A percentile compares a stretch with the other conserved stretches of the same genome.
These are phyloP conservation scores for Calonectria pseudoturangicola DNA, from an alignment of 2,329 filamentous ascomycete genomes.

Conservation along the genomic window DNA sequence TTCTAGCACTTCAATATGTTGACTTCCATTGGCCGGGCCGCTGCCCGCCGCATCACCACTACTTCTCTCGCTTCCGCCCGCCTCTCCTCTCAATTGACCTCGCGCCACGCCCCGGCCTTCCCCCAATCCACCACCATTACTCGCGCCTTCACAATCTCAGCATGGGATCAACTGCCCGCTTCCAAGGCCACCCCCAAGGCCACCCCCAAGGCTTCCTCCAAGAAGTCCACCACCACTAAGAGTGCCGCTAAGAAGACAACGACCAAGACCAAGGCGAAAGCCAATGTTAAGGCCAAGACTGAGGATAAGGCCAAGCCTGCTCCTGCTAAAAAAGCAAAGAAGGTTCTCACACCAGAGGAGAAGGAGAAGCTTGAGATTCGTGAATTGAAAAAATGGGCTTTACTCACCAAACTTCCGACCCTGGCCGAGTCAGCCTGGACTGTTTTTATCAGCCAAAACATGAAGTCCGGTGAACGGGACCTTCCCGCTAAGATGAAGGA, in stretches of 20 bases:
- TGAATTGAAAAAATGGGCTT: slow-evolving; percentile 63
- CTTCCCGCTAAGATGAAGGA: slow-evolving; percentile 51
- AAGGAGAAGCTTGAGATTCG: slow-evolving; percentile 55
- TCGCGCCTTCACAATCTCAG: slow-evolving; percentile 59
- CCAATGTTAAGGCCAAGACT: slow-evolving; percentile 55
- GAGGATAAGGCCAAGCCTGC: slow-evolving; percentile 55
- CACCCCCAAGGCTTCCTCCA: slow-evolving; percentile 44
- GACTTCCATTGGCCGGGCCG: slow-evolving; percentile 63
- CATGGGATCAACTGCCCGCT: slow-evolving; percentile 52
- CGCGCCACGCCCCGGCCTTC: slow-evolving; percentile 45
- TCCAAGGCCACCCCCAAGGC: slow-evolving; percentile 48
- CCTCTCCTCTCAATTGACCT: slow-evolving; percentile 50
- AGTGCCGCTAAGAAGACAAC: slow-evolving; percentile 37
- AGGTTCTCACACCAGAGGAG: slow-evolving; percentile 61
- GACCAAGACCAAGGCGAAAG: slow-evolving; percentile 49
- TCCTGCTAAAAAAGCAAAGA: slow-evolving; percentile 57
- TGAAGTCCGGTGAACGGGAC: slow-evolving; percentile 34
- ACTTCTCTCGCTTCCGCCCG: slow-evolving; percentile 48
- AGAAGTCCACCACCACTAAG: slow-evolving; percentile 32
- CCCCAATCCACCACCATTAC: slow-evolving; percentile 46
- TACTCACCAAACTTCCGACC: slow-evolving; percentile 63
- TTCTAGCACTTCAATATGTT: slow-evolving; percentile 60
- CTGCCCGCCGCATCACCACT: slow-evolving; percentile 58
- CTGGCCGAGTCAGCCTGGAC: slow-evolving; percentile 60
- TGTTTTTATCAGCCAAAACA: slow-evolving; percentile 61